These are phyloP conservation scores for Aegilops umbellulata DNA, from an alignment of 176 grass and related monocot species.

Conservation along the genomic window DNA sequence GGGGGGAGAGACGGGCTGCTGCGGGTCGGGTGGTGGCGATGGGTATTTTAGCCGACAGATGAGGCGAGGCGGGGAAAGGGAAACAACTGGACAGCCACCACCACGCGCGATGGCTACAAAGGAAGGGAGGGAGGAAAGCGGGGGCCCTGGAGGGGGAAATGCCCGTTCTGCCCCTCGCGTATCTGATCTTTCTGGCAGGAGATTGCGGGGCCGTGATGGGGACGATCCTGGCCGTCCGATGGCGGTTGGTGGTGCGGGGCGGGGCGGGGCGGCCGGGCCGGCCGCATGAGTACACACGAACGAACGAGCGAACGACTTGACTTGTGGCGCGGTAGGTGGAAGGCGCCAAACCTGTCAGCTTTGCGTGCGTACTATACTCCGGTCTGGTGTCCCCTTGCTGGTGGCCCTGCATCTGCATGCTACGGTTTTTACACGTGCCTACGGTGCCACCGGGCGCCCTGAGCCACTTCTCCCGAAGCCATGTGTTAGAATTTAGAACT, in stretches of 20 bases:
- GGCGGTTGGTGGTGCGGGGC: not conserved
- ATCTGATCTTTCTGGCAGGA: not conserved
- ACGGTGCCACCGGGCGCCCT: not conserved
- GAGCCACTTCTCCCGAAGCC: not conserved
- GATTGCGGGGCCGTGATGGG: not conserved
- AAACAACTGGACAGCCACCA: constrained; percentile 12
- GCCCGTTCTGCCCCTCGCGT: constrained; percentile 3
- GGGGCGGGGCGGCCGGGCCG: too few relatives aligned
- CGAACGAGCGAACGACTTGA: too few relatives aligned
- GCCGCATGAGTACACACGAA: too few relatives aligned
- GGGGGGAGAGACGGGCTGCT: not conserved
- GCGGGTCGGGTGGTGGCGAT: not conserved
- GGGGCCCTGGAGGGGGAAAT: not conserved
- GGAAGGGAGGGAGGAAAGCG: not conserved
- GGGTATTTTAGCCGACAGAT: not conserved
- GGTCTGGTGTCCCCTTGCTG: not conserved
- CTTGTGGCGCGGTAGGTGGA: constrained; percentile 11
- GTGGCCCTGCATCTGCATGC: not conserved
- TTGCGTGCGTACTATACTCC: not conserved
- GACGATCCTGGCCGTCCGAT: not conserved
- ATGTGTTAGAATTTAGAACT: too few relatives aligned
- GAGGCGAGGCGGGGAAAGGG: not conserved
- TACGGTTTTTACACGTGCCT: not conserved
- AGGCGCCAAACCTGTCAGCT: constrained; percentile 20
- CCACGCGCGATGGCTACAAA: not conserved